phyloP scores from a whole-genome alignment of 371 early-diverging fungal species.

The Rhizopus sp. region DNA sequence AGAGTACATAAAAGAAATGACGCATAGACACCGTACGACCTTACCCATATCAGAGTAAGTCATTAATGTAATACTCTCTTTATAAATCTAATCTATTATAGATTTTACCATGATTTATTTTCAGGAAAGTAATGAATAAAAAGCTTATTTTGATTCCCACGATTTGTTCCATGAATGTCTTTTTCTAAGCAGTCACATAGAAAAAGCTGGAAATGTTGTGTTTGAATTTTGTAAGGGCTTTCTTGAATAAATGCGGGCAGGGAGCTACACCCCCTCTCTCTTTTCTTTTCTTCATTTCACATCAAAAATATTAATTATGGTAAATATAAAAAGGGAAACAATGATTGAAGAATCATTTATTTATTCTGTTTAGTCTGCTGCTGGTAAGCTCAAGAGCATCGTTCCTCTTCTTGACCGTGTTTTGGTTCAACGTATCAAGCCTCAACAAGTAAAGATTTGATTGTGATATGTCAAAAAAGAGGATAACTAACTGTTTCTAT shows the following conservation, averaged over 20 bases:
- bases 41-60: constrained; percentile 51
- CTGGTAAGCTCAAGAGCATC: constrained; percentile 52
- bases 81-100: not conserved
- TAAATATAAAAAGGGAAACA: constrained; percentile 2
- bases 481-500: not conserved
- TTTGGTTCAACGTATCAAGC: constrained; percentile 94
- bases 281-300: constrained; percentile 5
- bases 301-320: constrained; percentile 2
- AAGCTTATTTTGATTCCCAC: not conserved
- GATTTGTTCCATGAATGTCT: not conserved
- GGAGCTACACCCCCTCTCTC: not conserved
- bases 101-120: constrained; percentile 11
- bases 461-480: not conserved
- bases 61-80: not conserved
- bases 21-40: constrained; percentile 51
- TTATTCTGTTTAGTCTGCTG: constrained; percentile 31
- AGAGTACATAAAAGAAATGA: constrained; percentile 60
- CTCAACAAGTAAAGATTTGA: constrained; percentile 73
- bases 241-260: not conserved
- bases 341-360: not conserved
- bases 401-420: constrained; percentile 94
- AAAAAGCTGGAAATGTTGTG: constrained; percentile 8
- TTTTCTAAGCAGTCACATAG: constrained; percentile 1
- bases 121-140: not conserved
- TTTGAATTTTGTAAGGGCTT: constrained; percentile 5